Evolutionary conservation across 805 yeast genomes (phyloP).

Genomic region (Teunomyces gatunensis): DNA sequence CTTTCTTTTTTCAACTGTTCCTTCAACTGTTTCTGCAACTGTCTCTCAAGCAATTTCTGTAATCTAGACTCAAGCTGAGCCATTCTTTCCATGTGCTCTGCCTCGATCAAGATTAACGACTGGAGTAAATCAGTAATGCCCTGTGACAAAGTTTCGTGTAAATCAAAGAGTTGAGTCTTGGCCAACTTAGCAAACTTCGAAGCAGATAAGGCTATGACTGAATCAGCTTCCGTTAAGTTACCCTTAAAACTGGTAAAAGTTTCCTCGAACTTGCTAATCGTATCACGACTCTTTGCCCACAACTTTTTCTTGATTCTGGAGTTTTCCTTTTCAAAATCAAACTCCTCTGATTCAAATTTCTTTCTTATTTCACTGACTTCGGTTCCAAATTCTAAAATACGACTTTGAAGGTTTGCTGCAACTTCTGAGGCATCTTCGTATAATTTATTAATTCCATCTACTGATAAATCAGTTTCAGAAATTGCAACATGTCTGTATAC

Average conservation of each 20-base stretch:
- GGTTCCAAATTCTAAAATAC: conserved; percentile 43
- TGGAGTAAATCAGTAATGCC: conserved; percentile 27
- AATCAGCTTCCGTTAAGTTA: conserved; percentile 26
- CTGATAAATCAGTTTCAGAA: conserved; percentile 46
- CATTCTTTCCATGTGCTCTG: conserved; percentile 28
- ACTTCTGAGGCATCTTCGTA: conserved; percentile 42
- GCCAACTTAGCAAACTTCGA: conserved; percentile 20
- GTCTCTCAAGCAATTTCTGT: conserved; percentile 29
- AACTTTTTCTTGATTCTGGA: conserved; percentile 35
- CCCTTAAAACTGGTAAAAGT: conserved; percentile 25
- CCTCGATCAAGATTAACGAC: conserved; percentile 28
- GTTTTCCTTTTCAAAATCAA: conserved; percentile 54
- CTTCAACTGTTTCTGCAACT: conserved; percentile 30
- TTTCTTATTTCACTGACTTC: conserved; percentile 43
- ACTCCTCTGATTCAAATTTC: conserved; percentile 42
- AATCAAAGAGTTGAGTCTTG: conserved; percentile 25
- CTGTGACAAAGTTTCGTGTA: conserved; percentile 23
- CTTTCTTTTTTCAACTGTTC: conserved; percentile 29
- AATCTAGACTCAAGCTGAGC: conserved; percentile 25
- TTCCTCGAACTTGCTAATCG: conserved; percentile 24
- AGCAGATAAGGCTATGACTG: conserved; percentile 16
- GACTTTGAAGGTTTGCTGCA: conserved; percentile 42
- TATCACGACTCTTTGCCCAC: conserved; percentile 15
- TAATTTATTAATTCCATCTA: conserved; percentile 42
- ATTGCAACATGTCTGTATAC: conserved; percentile 40